Conservation (phyloP, 192 early-diverging fungal genomes). For the Phycomyces nitens region DNA sequence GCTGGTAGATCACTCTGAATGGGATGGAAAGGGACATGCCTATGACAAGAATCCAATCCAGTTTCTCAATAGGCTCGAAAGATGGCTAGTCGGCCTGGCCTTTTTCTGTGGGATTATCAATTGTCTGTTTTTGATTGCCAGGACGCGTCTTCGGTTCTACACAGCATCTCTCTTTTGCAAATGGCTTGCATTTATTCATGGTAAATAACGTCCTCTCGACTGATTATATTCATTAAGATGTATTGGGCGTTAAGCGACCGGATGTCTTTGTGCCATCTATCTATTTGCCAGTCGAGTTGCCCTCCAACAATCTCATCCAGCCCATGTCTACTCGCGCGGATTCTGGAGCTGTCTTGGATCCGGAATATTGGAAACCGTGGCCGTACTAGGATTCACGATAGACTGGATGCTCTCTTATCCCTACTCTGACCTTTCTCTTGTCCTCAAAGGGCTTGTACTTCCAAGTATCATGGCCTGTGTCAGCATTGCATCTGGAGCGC, state of each 20-base stretch:
- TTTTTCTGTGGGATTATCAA: neutral
- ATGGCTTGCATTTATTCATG: neutral
- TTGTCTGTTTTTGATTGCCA: neutral
- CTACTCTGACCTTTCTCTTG: neutral
- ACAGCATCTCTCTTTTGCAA: neutral
- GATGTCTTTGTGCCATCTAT: neutral
- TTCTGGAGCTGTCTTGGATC: slow-evolving; percentile 4
- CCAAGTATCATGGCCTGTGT: slow-evolving; percentile 2
- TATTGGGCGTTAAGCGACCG: neutral
- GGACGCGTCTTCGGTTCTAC: neutral
- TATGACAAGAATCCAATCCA: neutral
- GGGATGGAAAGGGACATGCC: slow-evolving; percentile 7
- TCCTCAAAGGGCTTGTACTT: neutral
- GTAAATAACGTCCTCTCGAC: neutral
- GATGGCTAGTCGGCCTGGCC: neutral
- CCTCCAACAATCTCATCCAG: neutral
- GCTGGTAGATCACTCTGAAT: slow-evolving; percentile 3
- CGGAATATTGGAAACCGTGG: neutral
- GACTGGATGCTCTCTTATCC: slow-evolving; percentile 2
- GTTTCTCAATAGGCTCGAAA: neutral
- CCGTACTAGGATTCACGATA: neutral
- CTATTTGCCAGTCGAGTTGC: neutral
- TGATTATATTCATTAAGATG: neutral
- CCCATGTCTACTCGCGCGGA: slow-evolving; percentile 3
- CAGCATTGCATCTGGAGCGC: neutral